phyloP scores from a whole-genome alignment of 305 asterid species.

The Fraxinus xanthoxyloides region DNA sequence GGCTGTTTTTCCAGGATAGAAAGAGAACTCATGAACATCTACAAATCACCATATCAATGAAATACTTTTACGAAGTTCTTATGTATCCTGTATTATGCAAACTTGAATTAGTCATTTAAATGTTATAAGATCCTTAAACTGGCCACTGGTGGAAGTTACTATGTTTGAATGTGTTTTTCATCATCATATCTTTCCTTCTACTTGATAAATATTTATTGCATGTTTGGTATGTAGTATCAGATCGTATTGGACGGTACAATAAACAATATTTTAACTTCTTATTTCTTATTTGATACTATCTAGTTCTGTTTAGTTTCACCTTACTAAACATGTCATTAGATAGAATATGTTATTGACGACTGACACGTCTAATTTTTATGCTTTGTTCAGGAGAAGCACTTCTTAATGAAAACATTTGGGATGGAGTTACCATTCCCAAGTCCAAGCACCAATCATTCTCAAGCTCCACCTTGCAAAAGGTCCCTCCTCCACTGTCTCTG shows the following conservation, averaged over 20 bases:
- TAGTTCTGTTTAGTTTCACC: neutral
- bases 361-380: neutral
- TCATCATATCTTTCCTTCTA: neutral
- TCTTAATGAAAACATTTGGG: conserved; percentile 89
- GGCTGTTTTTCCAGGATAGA: neutral
- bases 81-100: neutral
- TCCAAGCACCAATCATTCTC: conserved; percentile 53
- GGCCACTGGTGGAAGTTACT: neutral
- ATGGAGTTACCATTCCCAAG: conserved; percentile 61
- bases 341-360: neutral
- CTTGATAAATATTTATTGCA: neutral
- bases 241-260: neutral
- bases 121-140: neutral
- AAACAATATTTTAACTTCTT: neutral
- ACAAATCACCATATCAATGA: neutral
- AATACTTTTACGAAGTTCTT: neutral
- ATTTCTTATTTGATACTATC: neutral
- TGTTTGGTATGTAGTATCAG: neutral
- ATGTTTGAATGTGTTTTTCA: neutral
- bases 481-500: conserved; percentile 95
- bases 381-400: conserved; percentile 89
- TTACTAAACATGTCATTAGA: neutral
- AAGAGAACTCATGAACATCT: neutral
- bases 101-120: neutral
- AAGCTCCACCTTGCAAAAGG: conserved; percentile 94